Percentiles rank a stretch among this genome's conserved stretches.
Conservation (phyloP, 2,329 filamentous ascomycete genomes). For the Fusarium succisae region DNA sequence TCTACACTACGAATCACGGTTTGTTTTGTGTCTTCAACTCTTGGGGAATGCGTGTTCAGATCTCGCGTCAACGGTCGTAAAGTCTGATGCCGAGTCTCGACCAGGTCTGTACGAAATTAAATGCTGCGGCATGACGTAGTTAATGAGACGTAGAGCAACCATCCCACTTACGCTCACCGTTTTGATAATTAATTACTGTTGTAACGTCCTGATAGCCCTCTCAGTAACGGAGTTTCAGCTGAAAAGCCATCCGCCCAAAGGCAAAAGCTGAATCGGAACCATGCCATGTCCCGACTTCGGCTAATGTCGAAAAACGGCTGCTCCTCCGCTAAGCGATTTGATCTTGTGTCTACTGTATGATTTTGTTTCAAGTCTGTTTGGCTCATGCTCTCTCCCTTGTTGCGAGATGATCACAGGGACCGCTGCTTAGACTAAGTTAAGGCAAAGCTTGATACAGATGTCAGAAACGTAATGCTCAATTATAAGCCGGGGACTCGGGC, state of each 20-base stretch:
- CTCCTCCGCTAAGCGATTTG: constrained; percentile 20
- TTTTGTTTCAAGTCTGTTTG: constrained; percentile 29
- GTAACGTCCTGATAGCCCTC: not conserved
- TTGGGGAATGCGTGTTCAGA: not conserved
- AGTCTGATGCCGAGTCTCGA: constrained; percentile 14
- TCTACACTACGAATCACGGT: not conserved
- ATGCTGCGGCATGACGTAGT: constrained; percentile 38
- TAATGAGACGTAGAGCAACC: not conserved
- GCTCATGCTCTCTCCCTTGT: constrained; percentile 5
- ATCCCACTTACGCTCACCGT: constrained; percentile 15
- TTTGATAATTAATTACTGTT: constrained; percentile 1
- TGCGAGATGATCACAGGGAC: constrained; percentile 1
- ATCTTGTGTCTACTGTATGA: constrained; percentile 3
- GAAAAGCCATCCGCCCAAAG: not conserved
- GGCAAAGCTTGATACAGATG: not conserved
- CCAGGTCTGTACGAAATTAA: constrained; percentile 6
- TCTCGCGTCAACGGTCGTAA: not conserved
- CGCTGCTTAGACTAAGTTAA: not conserved
- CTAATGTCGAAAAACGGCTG: constrained; percentile 18
- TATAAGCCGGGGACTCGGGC: not conserved
- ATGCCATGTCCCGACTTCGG: not conserved
- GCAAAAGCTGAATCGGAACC: constrained; percentile 16
- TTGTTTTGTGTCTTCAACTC: not conserved
- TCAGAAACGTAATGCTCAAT: not conserved
- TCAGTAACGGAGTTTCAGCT: constrained; percentile 18